Percentiles rank a stretch among this genome's conserved stretches.
Conservation (phyloP, 306 rosid species). For the Parietaria judaica region DNA sequence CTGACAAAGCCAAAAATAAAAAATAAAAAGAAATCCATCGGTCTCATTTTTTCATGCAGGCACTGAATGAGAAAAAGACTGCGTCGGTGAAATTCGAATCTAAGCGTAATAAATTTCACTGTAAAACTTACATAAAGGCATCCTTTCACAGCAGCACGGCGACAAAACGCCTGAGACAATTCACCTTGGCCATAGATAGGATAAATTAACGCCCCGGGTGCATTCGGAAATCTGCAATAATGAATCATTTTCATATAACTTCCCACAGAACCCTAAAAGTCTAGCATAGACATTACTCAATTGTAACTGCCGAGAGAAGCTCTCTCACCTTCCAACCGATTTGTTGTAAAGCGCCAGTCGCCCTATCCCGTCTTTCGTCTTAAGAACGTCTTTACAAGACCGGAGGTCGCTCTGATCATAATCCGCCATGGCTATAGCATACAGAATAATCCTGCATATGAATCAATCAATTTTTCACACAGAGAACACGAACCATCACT, state of each 20-base stretch:
- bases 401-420: constrained; percentile 53
- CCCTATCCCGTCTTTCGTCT: constrained; percentile 66
- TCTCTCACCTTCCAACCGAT: constrained; percentile 71
- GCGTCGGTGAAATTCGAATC: not conserved
- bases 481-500: constrained; percentile 30
- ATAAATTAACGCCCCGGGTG: constrained; percentile 70
- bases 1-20: not conserved
- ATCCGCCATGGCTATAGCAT: constrained; percentile 80
- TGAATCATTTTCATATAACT: too few species aligned
- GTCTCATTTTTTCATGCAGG: not conserved
- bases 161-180: constrained; percentile 80
- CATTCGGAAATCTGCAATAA: constrained; percentile 58
- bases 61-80: not conserved
- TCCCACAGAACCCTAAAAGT: too few species aligned
- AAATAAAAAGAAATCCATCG: too few species aligned
- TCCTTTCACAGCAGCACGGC: constrained; percentile 95
- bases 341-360: constrained; percentile 67
- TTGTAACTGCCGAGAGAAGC: too few species aligned
- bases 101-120: not conserved
- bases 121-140: constrained; percentile 75
- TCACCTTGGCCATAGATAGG: constrained; percentile 90
- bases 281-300: too few species aligned
- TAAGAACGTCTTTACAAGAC: constrained; percentile 41
- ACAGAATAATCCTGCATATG: constrained; percentile 59
- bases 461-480: too few species aligned